Percentiles rank a stretch among this genome's conserved stretches.
Conservation (phyloP, 169 alveolate genomes). For the Plasmodium coatneyi region DNA sequence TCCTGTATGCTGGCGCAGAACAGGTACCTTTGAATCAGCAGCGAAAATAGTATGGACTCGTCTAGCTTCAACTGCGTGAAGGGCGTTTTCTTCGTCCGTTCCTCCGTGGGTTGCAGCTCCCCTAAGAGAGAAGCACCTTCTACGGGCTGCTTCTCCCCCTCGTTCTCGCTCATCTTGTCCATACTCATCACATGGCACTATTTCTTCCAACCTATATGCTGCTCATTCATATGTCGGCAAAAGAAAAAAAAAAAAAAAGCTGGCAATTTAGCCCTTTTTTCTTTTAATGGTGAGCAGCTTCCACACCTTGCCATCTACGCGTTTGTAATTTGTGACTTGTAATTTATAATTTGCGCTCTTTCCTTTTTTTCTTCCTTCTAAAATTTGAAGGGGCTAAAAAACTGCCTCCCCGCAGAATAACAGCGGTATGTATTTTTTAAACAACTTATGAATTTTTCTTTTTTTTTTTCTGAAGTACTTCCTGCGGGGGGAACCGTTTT, state of each 20-base stretch:
- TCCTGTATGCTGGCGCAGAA: constrained; percentile 84
- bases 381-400: not conserved
- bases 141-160: not conserved
- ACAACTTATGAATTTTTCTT: not conserved
- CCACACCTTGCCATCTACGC: not conserved
- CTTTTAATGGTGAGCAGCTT: not conserved
- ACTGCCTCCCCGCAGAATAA: not conserved
- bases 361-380: not conserved
- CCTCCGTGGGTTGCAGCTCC: not conserved
- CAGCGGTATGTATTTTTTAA: not conserved
- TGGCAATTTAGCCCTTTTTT: not conserved
- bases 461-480: not conserved
- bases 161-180: not conserved
- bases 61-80: constrained; percentile 34
- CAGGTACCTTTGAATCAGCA: constrained; percentile 52
- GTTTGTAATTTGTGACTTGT: not conserved
- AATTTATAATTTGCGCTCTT: not conserved
- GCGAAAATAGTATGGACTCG: constrained; percentile 29
- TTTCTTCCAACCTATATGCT: not conserved
- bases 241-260: not conserved
- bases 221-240: not conserved
- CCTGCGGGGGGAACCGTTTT: not conserved
- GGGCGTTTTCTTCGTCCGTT: constrained; percentile 23
- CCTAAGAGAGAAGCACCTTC: not conserved
- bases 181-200: not conserved